Base-by-base conservation (phyloP, 228 moss, liverwort and hornwort genomes). In the Sphagnum magellanicum region DNA sequence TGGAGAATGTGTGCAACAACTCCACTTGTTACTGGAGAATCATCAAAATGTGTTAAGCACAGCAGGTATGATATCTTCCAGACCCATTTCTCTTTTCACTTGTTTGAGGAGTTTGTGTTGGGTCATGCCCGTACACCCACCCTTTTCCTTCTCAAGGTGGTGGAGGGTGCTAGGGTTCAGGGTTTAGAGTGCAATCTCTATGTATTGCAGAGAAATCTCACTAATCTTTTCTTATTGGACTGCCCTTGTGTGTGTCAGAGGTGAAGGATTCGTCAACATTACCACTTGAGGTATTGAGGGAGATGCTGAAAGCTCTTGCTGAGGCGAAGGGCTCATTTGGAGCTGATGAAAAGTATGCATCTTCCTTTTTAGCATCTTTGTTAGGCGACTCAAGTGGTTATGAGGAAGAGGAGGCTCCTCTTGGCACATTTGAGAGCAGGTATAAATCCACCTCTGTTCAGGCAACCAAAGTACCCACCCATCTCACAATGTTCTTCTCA, bases 291-390 rank as follows among this genome's bases (percentile, higher is more conserved):
- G 73, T 50, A 10, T 90, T 85, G 71, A 73, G 73, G 70, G 79
- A 72, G 53, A 68, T 95, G 62, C 52, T 90, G 59, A 75, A 68
- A 62, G 74, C 75, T 59, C 68, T 95, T 12, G 65, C 79, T 53
- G 89, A 77, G 66, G 81, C 87, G 46, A 79, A 79, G 76, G 60
- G 74, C 53, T 79, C 81, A 10, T 78, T 87, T 64, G 73, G 51
- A 48, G 78, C 86, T 50, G 71, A 71, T 64, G 81, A 74, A 59
- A 78, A 72, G 50, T 87, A 83, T 80, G 83, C 83, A 48, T 58
- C 68, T 49, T 67, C 73, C 50, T 76, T 81, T 5, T 57, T 87
- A 6, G 78, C 59, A 51, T 76, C 74, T 53, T 62, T 87, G 16
- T 70, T 78, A 67, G 71, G 68, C 50, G 80, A 72, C 6, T 10